Conservation (phyloP, 2,329 filamentous ascomycete genomes). For the Neofusicoccum sp. region DNA sequence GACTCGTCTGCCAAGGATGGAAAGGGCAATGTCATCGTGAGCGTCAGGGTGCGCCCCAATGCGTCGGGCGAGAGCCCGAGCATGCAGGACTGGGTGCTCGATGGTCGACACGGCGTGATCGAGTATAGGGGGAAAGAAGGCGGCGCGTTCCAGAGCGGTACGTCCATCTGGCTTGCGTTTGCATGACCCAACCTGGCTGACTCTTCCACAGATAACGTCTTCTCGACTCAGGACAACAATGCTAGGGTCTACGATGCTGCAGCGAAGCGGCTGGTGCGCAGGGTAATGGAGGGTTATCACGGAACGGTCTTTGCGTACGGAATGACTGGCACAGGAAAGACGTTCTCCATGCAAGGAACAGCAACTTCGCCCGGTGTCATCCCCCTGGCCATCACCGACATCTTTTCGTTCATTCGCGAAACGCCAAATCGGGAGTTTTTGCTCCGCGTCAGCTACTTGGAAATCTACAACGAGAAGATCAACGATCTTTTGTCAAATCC, state of each 20-base stretch:
- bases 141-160: constrained; percentile 90
- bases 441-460: constrained; percentile 92
- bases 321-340: constrained; percentile 98
- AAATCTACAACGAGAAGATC: constrained; percentile 98
- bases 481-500: constrained; percentile 85
- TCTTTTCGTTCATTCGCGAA: constrained; percentile 98
- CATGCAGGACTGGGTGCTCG: constrained; percentile 88
- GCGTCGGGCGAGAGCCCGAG: constrained; percentile 61
- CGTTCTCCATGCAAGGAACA: constrained; percentile 99
- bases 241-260: constrained; percentile 90
- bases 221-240: constrained; percentile 90
- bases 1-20: constrained; percentile 55
- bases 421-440: constrained; percentile 93
- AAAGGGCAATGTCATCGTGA: constrained; percentile 95
- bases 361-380: constrained; percentile 95
- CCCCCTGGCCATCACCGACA: constrained; percentile 94
- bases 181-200: background rate
- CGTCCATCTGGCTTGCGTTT: constrained; percentile 31
- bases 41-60: constrained; percentile 89
- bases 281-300: constrained; percentile 99
- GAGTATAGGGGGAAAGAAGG: constrained; percentile 84
- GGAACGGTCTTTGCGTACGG: constrained; percentile 98
- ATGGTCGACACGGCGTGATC: constrained; percentile 77
- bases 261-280: constrained; percentile 87
- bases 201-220: constrained; percentile 77